Evolutionary conservation across 768 basidiomycete species (phyloP).

Genomic region (Pisolithus sp.): DNA sequence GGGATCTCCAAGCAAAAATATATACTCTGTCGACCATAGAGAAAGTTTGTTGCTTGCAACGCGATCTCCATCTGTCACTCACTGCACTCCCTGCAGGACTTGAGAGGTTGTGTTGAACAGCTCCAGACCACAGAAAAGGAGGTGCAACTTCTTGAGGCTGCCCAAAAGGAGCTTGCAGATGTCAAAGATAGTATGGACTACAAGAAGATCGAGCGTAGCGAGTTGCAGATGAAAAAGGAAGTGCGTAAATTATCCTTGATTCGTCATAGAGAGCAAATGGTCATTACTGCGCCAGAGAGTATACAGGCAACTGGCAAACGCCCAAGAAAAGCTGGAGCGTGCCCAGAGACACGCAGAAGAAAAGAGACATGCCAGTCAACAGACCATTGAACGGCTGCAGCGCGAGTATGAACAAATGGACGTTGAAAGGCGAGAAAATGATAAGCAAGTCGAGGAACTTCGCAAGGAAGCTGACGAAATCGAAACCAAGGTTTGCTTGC

Average conservation of each 20-base stretch:
- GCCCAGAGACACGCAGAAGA: constrained; percentile 78
- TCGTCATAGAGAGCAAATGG: not conserved
- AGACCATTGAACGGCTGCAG: constrained; percentile 70
- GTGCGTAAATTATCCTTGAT: constrained; percentile 29
- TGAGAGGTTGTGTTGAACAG: constrained; percentile 66
- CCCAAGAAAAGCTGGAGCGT: constrained; percentile 74
- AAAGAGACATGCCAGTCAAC: constrained; percentile 64
- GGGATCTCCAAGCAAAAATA: constrained; percentile 73
- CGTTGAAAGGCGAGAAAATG: constrained; percentile 68
- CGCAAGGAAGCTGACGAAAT: constrained; percentile 63
- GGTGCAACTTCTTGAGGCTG: constrained; percentile 49
- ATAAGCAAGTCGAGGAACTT: constrained; percentile 71
- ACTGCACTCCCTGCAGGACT: constrained; percentile 43
- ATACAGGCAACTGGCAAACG: constrained; percentile 73
- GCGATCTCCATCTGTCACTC: not conserved
- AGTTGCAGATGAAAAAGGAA: constrained; percentile 62
- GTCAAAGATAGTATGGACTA: constrained; percentile 63
- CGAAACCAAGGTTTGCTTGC: constrained; percentile 49
- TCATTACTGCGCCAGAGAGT: constrained; percentile 49
- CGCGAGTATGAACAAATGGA: constrained; percentile 77
- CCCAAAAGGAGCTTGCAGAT: constrained; percentile 63
- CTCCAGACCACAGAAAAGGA: constrained; percentile 72
- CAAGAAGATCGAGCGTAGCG: constrained; percentile 69
- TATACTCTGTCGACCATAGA: constrained; percentile 67
- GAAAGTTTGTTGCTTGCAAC: constrained; percentile 41